Evolutionary conservation across 1,139 yeast genomes (phyloP), one percentile per base, ranked within the genome.

Genomic region (Sugiyamaella japonica): DNA sequence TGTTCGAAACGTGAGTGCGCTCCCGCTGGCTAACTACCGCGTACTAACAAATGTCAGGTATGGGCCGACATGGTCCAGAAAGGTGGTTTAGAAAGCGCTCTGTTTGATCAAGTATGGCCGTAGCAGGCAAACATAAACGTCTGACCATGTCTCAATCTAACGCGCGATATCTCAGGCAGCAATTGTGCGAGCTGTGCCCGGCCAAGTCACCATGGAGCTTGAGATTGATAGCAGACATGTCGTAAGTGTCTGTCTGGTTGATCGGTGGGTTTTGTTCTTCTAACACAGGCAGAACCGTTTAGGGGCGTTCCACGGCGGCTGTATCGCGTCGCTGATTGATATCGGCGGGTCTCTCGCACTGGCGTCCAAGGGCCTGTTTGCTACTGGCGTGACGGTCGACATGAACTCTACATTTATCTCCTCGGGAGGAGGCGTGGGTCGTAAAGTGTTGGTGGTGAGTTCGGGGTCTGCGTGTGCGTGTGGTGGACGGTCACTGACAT

Each of bases 291-390:
- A 69, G 72, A 74, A 74, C 59, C 71, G 78, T 7, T 66, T 74
- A 16, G 65, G 69, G 38, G 70, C 69, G 17, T 66, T 75, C 23
- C 78, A 75, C 52, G 78, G 78, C 12, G 78, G 78, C 1, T 71
- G 75, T 3, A 62, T 75, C 31, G 74, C 78, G 3, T 58, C 70
- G 4, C 53, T 66, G 31, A 75, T 74, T 12, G 79, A 75, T 52
- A 65, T 76, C 2, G 79, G 78, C 9, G 79, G 79, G n/a, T 75
- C 79, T 3, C 61, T 75, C 52, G 78, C 79, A 0, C 65, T 74
- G 4, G 72, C 78, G 1, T 70, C 76, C 17, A 63, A 71, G 13
- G 79, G 79, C 7, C 58, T 74, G 60, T 74, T 65, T 54, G 61
- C 70, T 59, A 76, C 79, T 2, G 79, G 79, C 1, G 79, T 75